Percentiles rank a stretch among this genome's conserved stretches.
phyloP scores from a whole-genome alignment of 306 rosid genomes.

The Trichosanthes truncata region DNA sequence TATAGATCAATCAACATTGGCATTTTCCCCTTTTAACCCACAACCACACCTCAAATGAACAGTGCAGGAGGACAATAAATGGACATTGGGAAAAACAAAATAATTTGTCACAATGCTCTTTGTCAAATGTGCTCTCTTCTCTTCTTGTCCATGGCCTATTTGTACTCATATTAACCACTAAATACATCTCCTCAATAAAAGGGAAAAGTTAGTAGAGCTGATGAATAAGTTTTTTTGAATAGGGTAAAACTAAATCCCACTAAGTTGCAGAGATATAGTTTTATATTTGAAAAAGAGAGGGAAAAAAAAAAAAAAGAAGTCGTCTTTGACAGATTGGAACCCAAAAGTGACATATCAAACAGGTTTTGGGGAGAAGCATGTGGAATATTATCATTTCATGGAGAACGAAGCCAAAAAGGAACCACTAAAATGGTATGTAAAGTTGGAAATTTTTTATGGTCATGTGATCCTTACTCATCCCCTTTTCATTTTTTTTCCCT shows the following conservation, averaged over 20 bases:
- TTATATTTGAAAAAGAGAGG: neutral
- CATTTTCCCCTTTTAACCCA: neutral
- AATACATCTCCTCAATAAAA: neutral
- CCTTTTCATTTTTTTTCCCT: too few relatives aligned
- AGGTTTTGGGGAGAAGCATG: neutral
- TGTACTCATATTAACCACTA: neutral
- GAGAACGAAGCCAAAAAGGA: neutral
- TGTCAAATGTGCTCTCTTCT: neutral
- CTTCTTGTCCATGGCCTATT: neutral
- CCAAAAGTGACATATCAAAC: neutral
- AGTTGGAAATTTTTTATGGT: neutral
- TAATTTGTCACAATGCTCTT: neutral
- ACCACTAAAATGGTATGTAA: neutral
- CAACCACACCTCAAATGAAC: neutral
- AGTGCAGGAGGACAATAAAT: neutral
- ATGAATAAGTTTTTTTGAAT: neutral
- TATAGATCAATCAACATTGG: neutral
- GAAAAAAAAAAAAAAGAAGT: neutral
- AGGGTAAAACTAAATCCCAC: neutral
- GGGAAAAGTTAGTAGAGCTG: neutral
- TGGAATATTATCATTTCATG: conserved; percentile 23
- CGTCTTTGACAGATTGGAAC: neutral
- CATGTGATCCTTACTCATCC: neutral
- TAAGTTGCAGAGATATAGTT: neutral
- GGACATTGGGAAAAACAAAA: neutral